Percentiles rank a stretch among this genome's conserved stretches.
These are phyloP conservation scores for Ceratobasidium sp. DNA, from an alignment of 1,284 basidiomycete genomes.

Conservation along the genomic window DNA sequence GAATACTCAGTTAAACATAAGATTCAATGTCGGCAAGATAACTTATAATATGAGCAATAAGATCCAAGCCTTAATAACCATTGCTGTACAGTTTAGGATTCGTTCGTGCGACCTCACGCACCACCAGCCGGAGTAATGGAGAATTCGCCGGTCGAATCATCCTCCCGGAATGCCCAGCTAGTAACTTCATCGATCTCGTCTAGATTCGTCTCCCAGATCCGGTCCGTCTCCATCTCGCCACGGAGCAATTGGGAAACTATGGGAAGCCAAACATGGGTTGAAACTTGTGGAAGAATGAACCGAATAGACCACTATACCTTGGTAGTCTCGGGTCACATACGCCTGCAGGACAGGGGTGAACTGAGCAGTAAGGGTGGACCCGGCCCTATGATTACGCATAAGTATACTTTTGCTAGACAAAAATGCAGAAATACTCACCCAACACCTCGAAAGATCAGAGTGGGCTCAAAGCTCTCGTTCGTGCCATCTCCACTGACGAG, in stretches of 20 bases:
- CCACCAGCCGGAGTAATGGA: background rate
- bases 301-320: background rate
- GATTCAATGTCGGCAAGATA: too few species aligned
- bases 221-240: slow-evolving; percentile 1
- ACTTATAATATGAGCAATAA: too few species aligned
- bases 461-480: slow-evolving; percentile 26
- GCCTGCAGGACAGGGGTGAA: slow-evolving; percentile 16
- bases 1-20: too few species aligned
- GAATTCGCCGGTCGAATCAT: background rate
- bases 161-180: background rate
- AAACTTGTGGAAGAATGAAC: background rate
- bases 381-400: background rate
- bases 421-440: slow-evolving; percentile 1
- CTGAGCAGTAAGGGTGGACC: slow-evolving; percentile 21
- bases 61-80: too few species aligned
- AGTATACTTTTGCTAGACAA: background rate
- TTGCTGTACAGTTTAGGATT: too few species aligned
- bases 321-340: slow-evolving; percentile 28
- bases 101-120: background rate
- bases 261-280: background rate
- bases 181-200: background rate
- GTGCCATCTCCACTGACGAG: slow-evolving; percentile 26
- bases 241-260: background rate
- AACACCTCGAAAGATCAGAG: slow-evolving; percentile 19
- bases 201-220: background rate